Evolutionary conservation across 345 rosid genomes (phyloP).

Genomic region (Moricandia moricandioides): DNA sequence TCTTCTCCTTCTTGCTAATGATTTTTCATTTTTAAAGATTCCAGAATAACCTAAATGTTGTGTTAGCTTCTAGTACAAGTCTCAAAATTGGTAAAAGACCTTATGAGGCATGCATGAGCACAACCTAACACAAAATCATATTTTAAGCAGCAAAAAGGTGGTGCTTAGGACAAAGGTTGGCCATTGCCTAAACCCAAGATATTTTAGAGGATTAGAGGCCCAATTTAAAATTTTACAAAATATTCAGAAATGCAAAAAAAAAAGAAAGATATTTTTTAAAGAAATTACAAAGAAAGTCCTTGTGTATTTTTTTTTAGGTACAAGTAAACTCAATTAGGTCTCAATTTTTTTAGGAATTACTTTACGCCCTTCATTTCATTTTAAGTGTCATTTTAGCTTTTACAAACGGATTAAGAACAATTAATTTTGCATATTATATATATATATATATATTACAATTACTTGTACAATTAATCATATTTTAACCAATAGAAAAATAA

Average conservation of each 20-base stretch:
- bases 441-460: no score
- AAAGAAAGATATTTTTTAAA: not conserved
- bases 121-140: not conserved
- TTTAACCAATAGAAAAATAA: no score
- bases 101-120: not conserved
- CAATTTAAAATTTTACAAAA: not conserved
- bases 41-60: not conserved
- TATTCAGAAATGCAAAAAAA: not conserved
- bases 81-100: not conserved
- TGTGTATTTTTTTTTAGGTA: no score
- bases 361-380: no score
- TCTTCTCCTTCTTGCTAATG: not conserved
- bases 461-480: no score
- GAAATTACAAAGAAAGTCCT: not conserved
- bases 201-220: not conserved
- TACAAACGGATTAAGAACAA: no score
- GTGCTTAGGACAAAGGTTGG: not conserved
- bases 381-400: no score
- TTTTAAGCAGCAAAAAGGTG: not conserved
- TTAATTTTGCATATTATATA: no score
- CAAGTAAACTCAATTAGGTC: not conserved
- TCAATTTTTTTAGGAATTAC: not conserved
- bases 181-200: not conserved
- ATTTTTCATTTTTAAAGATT: not conserved
- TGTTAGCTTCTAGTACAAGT: not conserved